phyloP scores from a whole-genome alignment of 2,329 filamentous ascomycete species.

The Cladosporium sp. region DNA sequence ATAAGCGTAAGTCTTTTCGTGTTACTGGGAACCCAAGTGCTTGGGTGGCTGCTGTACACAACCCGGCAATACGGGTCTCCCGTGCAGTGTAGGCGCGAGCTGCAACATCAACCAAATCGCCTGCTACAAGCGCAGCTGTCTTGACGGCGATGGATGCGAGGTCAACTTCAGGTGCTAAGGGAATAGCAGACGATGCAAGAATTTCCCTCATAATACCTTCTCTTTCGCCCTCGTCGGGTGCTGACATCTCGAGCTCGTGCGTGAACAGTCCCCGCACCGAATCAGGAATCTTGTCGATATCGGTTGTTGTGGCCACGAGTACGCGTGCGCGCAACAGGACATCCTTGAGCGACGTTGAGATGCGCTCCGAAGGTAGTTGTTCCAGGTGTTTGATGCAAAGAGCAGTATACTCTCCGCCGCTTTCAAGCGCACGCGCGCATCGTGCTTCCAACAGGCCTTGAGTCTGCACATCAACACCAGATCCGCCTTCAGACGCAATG shows the following conservation, averaged over 20 bases:
- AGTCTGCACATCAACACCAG: constrained; percentile 87
- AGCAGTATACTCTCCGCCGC: constrained; percentile 76
- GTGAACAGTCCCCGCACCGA: constrained; percentile 87
- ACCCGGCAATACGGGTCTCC: constrained; percentile 66
- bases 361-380: constrained; percentile 83
- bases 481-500: constrained; percentile 85
- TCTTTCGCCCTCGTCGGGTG: constrained; percentile 87
- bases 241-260: constrained; percentile 89
- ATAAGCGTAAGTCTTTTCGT: constrained; percentile 78
- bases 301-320: constrained; percentile 87
- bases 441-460: constrained; percentile 85
- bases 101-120: constrained; percentile 86
- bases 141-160: constrained; percentile 83
- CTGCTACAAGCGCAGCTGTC: constrained; percentile 90
- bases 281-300: constrained; percentile 90
- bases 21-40: constrained; percentile 36
- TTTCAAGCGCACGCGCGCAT: constrained; percentile 82
- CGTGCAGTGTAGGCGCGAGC: constrained; percentile 81
- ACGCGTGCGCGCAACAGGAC: constrained; percentile 76
- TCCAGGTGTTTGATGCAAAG: constrained; percentile 88
- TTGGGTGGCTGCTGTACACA: constrained; percentile 36
- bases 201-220: constrained; percentile 81
- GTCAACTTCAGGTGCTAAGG: constrained; percentile 79
- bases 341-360: constrained; percentile 78
- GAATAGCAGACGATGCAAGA: constrained; percentile 69